These are phyloP conservation scores for Syncephalastrum racemosum DNA, from an alignment of 371 early-diverging fungal species.

Conservation along the genomic window DNA sequence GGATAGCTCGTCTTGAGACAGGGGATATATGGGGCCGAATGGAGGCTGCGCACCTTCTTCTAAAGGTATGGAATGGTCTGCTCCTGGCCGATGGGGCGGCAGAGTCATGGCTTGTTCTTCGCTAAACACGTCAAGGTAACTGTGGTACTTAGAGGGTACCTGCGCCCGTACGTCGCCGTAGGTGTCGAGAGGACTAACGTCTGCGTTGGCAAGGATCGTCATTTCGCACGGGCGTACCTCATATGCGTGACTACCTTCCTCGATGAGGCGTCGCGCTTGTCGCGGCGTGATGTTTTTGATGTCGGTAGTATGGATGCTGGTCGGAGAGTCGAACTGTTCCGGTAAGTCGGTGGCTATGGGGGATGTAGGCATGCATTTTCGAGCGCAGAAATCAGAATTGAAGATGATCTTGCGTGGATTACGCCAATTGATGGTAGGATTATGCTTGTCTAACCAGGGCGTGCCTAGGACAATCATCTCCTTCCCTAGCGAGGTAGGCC, in stretches of 20 bases:
- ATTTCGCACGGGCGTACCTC: no score
- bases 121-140: conserved; percentile 18
- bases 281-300: no score
- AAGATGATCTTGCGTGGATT: neutral
- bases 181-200: no score
- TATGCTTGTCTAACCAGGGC: conserved; percentile 10
- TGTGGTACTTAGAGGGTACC: conserved; percentile 16
- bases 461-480: conserved; percentile 14
- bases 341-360: no score
- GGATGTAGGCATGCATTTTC: neutral
- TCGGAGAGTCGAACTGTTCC: no score
- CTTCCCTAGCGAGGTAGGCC: neutral
- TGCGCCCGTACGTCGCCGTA: no score
- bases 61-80: conserved; percentile 20
- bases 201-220: no score
- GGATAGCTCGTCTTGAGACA: conserved; percentile 27
- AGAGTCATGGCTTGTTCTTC: conserved; percentile 16
- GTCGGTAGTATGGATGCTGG: no score
- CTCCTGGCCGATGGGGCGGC: conserved; percentile 18
- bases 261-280: no score
- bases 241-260: no score
- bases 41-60: conserved; percentile 20
- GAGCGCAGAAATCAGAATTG: neutral
- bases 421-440: conserved; percentile 7
- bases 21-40: conserved; percentile 30